Evolutionary conservation across 495 filamentous ascomycete genomes (phyloP), one percentile per base, ranked within the genome.

Genomic region (Penicillium waksmanii): DNA sequence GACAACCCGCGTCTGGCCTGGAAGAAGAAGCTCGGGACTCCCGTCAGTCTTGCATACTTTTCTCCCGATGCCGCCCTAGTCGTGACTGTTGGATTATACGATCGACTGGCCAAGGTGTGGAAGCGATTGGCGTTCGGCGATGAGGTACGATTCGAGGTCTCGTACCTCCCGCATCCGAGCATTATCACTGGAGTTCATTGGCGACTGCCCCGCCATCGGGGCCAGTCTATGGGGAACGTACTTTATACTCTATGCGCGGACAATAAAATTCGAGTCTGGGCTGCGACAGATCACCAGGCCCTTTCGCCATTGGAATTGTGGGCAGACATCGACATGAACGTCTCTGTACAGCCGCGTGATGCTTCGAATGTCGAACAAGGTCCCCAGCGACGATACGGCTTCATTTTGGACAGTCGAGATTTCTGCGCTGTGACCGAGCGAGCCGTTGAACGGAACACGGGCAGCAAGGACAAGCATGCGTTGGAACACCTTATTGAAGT

Each of bases 191-290:
- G 82, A 55, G 78, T 97, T 60, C 88, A 95, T 64, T 99, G 95
- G 95, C 85, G 92, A 33, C 80, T 81, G 53, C 89, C 91, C 3
- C 83, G 82, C 50, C 85, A 93, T 67, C 77, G 82, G 34, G 91
- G 91, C 25, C 90, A 96, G 67, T 87, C 85, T 6, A 84, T 89
- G 42, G 92, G 94, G 40, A 93, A 96, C 73, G 89, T 96, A 3
- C 81, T 99, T n/a, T 98, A 95, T 68, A 96, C 96, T 0, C 85
- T 95, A 56, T 96, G 92, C 66, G 84, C 82, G n/a, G 96, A 97
- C 66, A 86, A 87, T 44, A 82, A 89, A 53, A 72, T 98, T 52
- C 83, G 95, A 56, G 80, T 97, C 48, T 99, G 93, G 93, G 85
- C 89, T 3, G 82, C 86, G 36, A 86, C 85, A 12, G 91, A 96